Conservation (phyloP, 805 yeast genomes). For the Candida ortonii region DNA sequence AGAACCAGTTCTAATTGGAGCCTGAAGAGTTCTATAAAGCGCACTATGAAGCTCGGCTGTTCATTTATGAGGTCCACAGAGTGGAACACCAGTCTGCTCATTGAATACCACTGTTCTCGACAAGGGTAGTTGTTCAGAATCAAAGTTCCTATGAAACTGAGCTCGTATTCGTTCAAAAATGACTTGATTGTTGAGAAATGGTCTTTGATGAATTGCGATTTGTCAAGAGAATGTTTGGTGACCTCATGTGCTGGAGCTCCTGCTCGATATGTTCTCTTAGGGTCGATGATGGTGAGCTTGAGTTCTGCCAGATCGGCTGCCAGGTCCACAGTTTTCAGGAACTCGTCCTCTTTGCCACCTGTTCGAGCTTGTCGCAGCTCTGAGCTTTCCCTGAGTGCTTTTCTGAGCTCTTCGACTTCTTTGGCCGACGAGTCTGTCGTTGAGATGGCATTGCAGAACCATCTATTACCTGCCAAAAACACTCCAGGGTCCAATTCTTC, state of each 20-base stretch:
- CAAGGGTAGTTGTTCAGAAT: constrained; percentile 63
- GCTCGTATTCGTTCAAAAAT: constrained; percentile 53
- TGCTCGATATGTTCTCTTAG: constrained; percentile 34
- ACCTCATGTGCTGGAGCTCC: constrained; percentile 36
- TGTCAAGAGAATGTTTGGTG: constrained; percentile 56
- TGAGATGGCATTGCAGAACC: constrained; percentile 32
- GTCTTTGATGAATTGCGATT: constrained; percentile 53
- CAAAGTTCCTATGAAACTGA: constrained; percentile 46
- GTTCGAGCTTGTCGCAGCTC: constrained; percentile 17
- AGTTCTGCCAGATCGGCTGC: constrained; percentile 35
- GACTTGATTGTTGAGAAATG: constrained; percentile 28
- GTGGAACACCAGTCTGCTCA: constrained; percentile 43
- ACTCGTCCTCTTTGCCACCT: constrained; percentile 5
- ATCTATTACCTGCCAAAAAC: constrained; percentile 6
- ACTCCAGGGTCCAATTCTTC: constrained; percentile 2
- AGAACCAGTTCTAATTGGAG: constrained; percentile 37
- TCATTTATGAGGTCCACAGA: constrained; percentile 30
- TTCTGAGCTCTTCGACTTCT: constrained; percentile 42
- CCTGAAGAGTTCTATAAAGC: constrained; percentile 33
- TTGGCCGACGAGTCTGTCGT: constrained; percentile 49
- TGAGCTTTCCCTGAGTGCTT: constrained; percentile 32
- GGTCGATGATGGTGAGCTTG: constrained; percentile 41
- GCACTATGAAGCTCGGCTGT: constrained; percentile 27
- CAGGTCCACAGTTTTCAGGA: constrained; percentile 7
- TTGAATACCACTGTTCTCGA: constrained; percentile 59